Evolutionary conservation across 768 basidiomycete species (phyloP).

Genomic region (Phaffia australis): DNA sequence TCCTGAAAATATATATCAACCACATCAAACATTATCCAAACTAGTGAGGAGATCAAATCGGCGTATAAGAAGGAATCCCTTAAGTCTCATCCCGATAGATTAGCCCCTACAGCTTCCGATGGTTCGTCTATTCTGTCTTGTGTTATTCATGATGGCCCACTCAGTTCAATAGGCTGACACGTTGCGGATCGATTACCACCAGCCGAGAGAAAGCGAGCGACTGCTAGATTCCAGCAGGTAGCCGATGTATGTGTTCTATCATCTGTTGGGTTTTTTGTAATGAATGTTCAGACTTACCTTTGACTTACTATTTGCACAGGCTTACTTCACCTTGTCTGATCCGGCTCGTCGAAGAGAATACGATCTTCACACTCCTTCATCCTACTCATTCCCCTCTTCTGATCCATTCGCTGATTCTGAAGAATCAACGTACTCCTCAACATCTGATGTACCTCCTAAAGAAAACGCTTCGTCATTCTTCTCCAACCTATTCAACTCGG

Average conservation of each 20-base stretch:
- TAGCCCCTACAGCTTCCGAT: slow-evolving; percentile 56
- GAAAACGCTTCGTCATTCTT: slow-evolving; percentile 26
- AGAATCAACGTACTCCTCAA: slow-evolving; percentile 4
- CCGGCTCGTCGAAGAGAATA: slow-evolving; percentile 43
- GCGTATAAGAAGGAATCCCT: slow-evolving; percentile 28
- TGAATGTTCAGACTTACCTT: neutral
- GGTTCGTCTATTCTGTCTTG: slow-evolving; percentile 40
- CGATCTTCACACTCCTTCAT: slow-evolving; percentile 35
- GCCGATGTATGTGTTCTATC: slow-evolving; percentile 50
- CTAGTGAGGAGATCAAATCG: slow-evolving; percentile 24
- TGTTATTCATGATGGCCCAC: neutral
- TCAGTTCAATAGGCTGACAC: neutral
- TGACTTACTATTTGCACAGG: neutral
- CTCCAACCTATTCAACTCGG: slow-evolving; percentile 31
- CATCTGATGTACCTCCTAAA: slow-evolving; percentile 8
- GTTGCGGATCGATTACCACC: neutral
- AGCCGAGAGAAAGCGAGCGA: slow-evolving; percentile 16
- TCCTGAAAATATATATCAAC: neutral
- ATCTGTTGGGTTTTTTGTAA: neutral
- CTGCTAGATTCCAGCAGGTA: slow-evolving; percentile 49
- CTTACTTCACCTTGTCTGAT: slow-evolving; percentile 87
- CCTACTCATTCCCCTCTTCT: slow-evolving; percentile 42
- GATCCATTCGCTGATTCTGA: slow-evolving; percentile 15
- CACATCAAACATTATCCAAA: neutral
- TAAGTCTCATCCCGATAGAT: slow-evolving; percentile 81